Percentiles rank a stretch among this genome's conserved stretches.
These are phyloP conservation scores for Skeletonema marinoi DNA, from an alignment of 108 stramenopile species.

Conservation along the genomic window DNA sequence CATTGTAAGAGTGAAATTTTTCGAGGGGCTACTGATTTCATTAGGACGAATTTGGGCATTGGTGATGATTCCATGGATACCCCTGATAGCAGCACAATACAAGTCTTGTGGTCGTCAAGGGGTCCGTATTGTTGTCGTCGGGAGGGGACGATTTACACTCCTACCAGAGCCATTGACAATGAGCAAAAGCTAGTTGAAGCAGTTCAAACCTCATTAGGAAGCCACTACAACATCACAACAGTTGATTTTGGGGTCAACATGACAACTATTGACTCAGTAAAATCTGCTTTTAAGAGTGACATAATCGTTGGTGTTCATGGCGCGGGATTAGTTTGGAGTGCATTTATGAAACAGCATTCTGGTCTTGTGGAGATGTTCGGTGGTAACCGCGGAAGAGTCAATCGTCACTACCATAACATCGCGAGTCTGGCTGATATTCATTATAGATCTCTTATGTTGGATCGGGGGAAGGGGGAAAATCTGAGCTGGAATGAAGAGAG, in stretches of 20 bases:
- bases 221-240: conserved; percentile 3
- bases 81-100: neutral
- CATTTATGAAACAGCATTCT: conserved; percentile 11
- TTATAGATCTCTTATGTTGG: conserved; percentile 9
- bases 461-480: neutral
- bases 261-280: conserved; percentile 10
- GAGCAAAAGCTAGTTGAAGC: neutral
- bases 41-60: conserved; percentile 4
- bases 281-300: conserved; percentile 1
- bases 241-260: conserved; percentile 16
- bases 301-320: conserved; percentile 29
- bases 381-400: neutral
- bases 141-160: conserved; percentile 2
- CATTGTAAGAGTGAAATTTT: conserved; percentile 30
- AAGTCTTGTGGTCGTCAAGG: conserved; percentile 11
- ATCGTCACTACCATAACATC: conserved; percentile 29
- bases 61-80: neutral
- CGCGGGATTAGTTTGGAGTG: conserved; percentile 18
- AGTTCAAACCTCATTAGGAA: neutral
- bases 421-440: conserved; percentile 33
- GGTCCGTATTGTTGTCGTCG: conserved; percentile 16
- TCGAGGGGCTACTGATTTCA: conserved; percentile 3
- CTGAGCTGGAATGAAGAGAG: conserved; percentile 11
- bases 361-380: conserved; percentile 29
- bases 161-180: neutral